A percentile compares a stretch with the other conserved stretches of the same genome.
Evolutionary conservation across 1,139 yeast species (phyloP).

Genomic region (Blastobotrys apis): DNA sequence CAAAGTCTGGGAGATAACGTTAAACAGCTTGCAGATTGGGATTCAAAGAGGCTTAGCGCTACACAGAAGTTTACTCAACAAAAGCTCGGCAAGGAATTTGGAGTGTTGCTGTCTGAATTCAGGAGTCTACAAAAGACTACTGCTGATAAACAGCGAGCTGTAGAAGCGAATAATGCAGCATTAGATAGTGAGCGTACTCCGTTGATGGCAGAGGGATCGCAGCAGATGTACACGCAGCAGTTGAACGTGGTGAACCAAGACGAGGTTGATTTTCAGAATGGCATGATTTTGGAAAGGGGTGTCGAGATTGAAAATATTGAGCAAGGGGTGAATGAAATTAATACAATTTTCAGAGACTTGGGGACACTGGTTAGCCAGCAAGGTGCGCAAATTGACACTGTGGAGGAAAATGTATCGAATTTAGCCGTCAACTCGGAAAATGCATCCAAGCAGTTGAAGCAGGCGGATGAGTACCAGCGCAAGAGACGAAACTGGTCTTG

Average conservation of each 20-base stretch:
- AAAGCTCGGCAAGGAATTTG: slow-evolving; percentile 43
- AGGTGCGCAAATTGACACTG: slow-evolving; percentile 76
- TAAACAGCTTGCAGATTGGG: slow-evolving; percentile 25
- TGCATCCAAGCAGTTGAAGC: slow-evolving; percentile 63
- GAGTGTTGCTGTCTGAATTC: slow-evolving; percentile 40
- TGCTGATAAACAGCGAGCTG: slow-evolving; percentile 24
- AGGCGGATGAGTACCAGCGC: slow-evolving; percentile 73
- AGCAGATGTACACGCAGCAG: slow-evolving; percentile 39
- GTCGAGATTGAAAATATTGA: slow-evolving; percentile 68
- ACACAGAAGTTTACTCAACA: slow-evolving; percentile 38
- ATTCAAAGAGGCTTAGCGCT: slow-evolving; percentile 18
- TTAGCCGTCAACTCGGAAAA: slow-evolving; percentile 63
- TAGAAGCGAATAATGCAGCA: slow-evolving; percentile 13
- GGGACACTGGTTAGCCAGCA: slow-evolving; percentile 76
- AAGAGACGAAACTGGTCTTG: slow-evolving; percentile 71
- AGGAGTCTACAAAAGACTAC: slow-evolving; percentile 36
- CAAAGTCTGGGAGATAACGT: slow-evolving; percentile 22
- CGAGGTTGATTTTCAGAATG: slow-evolving; percentile 69
- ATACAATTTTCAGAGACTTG: slow-evolving; percentile 76
- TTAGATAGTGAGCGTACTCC: slow-evolving; percentile 32
- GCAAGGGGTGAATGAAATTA: slow-evolving; percentile 76
- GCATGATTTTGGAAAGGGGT: slow-evolving; percentile 68
- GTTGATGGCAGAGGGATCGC: slow-evolving; percentile 23
- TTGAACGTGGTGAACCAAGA: slow-evolving; percentile 47
- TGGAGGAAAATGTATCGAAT: slow-evolving; percentile 71